Conservation (phyloP, 192 early-diverging fungal species). For the Coemansia sp. region DNA sequence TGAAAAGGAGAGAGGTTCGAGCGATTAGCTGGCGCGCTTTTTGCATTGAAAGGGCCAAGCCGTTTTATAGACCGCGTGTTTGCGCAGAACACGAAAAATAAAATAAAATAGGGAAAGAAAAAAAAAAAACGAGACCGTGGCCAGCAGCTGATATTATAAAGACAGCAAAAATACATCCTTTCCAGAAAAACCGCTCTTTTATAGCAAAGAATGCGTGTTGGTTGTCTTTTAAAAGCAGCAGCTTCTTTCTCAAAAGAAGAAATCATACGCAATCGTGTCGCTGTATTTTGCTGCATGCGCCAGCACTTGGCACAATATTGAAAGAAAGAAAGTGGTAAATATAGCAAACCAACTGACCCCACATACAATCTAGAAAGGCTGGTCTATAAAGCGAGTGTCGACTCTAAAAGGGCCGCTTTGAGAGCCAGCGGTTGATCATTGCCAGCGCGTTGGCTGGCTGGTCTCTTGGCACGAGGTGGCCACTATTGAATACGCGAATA, state of each 20-base stretch:
- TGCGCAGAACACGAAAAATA: neutral
- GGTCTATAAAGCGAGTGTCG: neutral
- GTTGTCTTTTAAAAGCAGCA: too few species aligned
- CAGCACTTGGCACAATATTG: too few species aligned
- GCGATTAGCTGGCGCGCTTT: too few species aligned
- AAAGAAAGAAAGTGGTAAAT: too few species aligned
- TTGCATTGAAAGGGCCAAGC: neutral
- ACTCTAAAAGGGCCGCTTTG: neutral
- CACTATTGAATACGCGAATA: constrained; percentile 80
- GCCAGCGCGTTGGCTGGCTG: constrained; percentile 76
- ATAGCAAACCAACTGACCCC: too few species aligned
- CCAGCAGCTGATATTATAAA: neutral
- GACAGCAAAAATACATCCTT: too few species aligned
- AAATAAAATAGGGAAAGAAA: neutral
- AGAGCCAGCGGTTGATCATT: constrained; percentile 84
- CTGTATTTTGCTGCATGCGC: too few species aligned
- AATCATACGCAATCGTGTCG: too few species aligned
- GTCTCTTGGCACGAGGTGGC: constrained; percentile 90
- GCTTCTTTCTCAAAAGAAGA: too few species aligned
- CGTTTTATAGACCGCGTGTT: too few species aligned
- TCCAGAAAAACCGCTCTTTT: neutral
- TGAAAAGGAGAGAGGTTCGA: neutral
- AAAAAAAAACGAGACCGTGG: too few species aligned
- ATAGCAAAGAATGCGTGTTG: neutral
- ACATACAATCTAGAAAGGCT: too few species aligned